Conservation (phyloP, 2,329 filamentous ascomycete genomes). For the Beauveria varroae region DNA sequence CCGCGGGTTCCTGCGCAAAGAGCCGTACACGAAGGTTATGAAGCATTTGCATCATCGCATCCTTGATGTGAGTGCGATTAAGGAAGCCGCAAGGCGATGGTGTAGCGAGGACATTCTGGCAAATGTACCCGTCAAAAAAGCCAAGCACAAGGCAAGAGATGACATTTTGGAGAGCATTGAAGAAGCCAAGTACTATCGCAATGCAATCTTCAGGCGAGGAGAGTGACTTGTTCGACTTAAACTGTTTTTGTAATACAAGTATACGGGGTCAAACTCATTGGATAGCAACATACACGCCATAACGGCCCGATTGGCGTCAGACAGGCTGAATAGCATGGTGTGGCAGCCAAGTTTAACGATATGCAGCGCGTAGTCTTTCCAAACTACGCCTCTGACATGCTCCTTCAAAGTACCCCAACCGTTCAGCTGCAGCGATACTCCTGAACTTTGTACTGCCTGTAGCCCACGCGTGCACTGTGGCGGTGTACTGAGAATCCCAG, state of each 20-base stretch:
- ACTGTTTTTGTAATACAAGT: neutral
- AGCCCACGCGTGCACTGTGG: slow-evolving; percentile 7
- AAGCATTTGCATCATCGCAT: slow-evolving; percentile 83
- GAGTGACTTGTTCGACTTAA: neutral
- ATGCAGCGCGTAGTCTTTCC: neutral
- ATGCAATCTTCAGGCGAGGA: slow-evolving; percentile 50
- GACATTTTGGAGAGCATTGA: slow-evolving; percentile 95
- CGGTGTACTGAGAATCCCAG: neutral
- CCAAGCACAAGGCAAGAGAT: slow-evolving; percentile 71
- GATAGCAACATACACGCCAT: neutral
- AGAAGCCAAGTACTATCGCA: slow-evolving; percentile 78
- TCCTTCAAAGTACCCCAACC: neutral
- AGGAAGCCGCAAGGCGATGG: slow-evolving; percentile 85
- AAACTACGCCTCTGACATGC: neutral
- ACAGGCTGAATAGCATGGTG: neutral
- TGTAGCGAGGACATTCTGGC: slow-evolving; percentile 46
- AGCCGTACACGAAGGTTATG: slow-evolving; percentile 66
- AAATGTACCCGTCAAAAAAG: slow-evolving; percentile 38
- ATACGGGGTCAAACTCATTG: neutral
- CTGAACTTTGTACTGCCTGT: neutral
- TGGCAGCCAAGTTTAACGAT: neutral
- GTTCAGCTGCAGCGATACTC: too few species aligned
- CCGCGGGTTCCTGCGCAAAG: slow-evolving; percentile 66
- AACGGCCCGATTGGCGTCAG: neutral
- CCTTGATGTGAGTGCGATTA: slow-evolving; percentile 84